Evolutionary conservation across 768 basidiomycete species (phyloP).

Genomic region (Russula dissimulans): DNA sequence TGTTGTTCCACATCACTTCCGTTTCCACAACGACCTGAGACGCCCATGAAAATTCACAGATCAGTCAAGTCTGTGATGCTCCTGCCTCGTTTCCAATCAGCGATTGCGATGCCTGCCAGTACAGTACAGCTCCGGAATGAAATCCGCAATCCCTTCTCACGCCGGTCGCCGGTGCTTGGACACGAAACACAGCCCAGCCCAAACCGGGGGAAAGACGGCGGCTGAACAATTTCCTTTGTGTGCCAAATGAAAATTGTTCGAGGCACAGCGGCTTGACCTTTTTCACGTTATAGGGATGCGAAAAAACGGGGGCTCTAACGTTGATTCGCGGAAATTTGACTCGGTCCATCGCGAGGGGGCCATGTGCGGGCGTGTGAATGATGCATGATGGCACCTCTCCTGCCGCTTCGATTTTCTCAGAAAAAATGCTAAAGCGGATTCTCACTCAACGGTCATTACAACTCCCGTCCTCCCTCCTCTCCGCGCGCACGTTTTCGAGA

Average conservation of each 20-base stretch:
- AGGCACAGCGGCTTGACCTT: background rate
- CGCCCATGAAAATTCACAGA: background rate
- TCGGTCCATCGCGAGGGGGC: no score
- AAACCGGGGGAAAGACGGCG: background rate
- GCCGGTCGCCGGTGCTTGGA: no score
- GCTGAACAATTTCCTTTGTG: background rate
- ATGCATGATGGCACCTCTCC: background rate
- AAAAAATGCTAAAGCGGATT: background rate
- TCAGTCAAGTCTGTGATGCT: background rate
- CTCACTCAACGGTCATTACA: background rate
- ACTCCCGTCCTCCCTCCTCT: background rate
- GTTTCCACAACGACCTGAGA: constrained; percentile 6
- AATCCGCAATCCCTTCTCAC: background rate
- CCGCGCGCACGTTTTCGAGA: constrained; percentile 30
- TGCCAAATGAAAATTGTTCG: background rate
- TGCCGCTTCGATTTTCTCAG: no score
- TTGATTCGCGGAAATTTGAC: background rate
- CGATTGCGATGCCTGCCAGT: background rate
- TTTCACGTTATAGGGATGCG: background rate
- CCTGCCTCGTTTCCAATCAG: background rate
- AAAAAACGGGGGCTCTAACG: background rate
- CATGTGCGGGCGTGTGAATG: background rate
- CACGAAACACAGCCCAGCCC: background rate
- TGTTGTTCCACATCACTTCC: background rate
- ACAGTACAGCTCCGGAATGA: background rate